Percentiles rank a stretch among this genome's conserved stretches.
phyloP scores from a whole-genome alignment of 768 basidiomycete species.

The Termitomyces bulborhizus region DNA sequence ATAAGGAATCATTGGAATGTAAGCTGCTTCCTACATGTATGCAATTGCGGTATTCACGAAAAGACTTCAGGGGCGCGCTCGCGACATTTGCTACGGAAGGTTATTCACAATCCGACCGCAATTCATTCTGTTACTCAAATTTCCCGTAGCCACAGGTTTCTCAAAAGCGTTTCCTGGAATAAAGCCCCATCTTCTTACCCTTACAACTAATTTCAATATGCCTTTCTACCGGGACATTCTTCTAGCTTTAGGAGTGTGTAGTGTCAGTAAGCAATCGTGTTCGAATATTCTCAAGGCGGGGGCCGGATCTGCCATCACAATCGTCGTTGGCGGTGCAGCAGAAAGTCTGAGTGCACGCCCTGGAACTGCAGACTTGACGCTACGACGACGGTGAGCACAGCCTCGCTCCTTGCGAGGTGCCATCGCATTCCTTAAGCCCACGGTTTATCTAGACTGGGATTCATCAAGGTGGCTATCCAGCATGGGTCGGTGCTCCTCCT shows the following conservation, averaged over 20 bases:
- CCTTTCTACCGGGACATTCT: conserved; percentile 93
- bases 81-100: conserved; percentile 97
- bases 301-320: conserved; percentile 71
- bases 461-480: conserved; percentile 91
- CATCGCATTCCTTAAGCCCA: background rate
- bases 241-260: conserved; percentile 82
- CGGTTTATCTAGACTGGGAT: conserved; percentile 62
- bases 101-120: conserved; percentile 18
- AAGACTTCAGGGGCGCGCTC: conserved; percentile 68
- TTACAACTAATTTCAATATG: conserved; percentile 83
- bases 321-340: conserved; percentile 94
- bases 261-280: conserved; percentile 87
- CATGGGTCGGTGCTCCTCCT: conserved; percentile 57
- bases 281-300: conserved; percentile 75
- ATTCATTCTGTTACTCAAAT: conserved; percentile 3
- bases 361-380: conserved; percentile 90
- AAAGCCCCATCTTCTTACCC: conserved; percentile 86
- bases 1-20: conserved; percentile 96
- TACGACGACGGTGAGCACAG: conserved; percentile 55
- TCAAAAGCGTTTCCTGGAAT: conserved; percentile 88
- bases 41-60: background rate
- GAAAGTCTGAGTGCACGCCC: conserved; percentile 93
- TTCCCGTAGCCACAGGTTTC: conserved; percentile 73
- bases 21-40: conserved; percentile 8
- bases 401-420: background rate